These are phyloP conservation scores for Dendrocalamus sinicus DNA, from an alignment of 176 grass and related monocot species.

Conservation along the genomic window DNA sequence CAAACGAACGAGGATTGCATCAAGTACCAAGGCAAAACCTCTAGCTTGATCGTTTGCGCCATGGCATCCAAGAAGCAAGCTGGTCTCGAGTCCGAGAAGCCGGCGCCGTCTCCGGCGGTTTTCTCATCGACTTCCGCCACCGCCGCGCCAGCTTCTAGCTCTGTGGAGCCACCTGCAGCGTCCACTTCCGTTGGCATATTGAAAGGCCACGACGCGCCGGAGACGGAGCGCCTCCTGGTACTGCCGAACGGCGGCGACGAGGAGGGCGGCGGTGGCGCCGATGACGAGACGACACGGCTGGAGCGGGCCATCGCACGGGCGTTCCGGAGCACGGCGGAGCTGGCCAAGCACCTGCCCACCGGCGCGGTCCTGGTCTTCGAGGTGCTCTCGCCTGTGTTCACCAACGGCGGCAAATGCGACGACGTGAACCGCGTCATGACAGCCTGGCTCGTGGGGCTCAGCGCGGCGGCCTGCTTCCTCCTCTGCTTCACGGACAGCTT, in stretches of 20 bases:
- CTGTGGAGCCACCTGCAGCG: background rate
- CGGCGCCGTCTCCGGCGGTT: no score
- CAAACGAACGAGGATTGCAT: background rate
- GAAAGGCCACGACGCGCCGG: background rate
- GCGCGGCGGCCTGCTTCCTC: conserved; percentile 47
- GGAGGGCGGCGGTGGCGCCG: background rate
- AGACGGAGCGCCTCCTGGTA: conserved; percentile 31
- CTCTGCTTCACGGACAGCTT: conserved; percentile 64
- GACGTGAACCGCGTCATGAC: conserved; percentile 49
- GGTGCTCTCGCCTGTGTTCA: conserved; percentile 50
- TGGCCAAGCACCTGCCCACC: conserved; percentile 53
- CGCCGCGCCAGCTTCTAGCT: background rate
- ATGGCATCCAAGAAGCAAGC: conserved; percentile 30
- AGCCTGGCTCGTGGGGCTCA: conserved; percentile 47
- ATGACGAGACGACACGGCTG: conserved; percentile 20
- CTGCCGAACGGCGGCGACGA: background rate
- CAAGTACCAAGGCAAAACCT: background rate
- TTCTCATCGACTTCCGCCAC: background rate
- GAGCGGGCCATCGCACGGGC: conserved; percentile 44
- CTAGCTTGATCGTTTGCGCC: background rate
- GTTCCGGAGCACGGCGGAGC: conserved; percentile 45
- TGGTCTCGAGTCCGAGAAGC: conserved; percentile 31
- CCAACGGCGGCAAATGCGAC: conserved; percentile 42
- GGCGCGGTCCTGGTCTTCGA: conserved; percentile 56
- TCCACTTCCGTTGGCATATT: background rate